Evolutionary conservation across 2,329 filamentous ascomycete genomes (phyloP), one percentile per base, ranked within the genome.

Genomic region (Paraconiothyrium brasiliense): DNA sequence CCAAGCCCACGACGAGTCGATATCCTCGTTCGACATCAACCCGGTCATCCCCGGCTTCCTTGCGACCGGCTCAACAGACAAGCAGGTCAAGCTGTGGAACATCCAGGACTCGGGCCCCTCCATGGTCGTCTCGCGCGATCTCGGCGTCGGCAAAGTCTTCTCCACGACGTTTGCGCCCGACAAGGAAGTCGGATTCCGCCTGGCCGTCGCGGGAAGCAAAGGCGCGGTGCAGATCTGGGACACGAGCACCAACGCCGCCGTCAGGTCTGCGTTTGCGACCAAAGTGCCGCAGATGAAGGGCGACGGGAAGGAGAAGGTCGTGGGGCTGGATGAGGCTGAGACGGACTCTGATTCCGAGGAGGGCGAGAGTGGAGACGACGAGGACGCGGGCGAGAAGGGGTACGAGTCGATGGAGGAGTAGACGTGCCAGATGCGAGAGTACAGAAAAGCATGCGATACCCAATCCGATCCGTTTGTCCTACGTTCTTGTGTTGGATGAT

Each of bases 31-130:
- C 77, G 94, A 97, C 78, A 87, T 98, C 81, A 98, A 97, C 84
- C 86, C 90, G 3, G 84, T 89, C 54, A 93, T 99, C 62, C 94
- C 95, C 1, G 95, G 95, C 47, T 97, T 92, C 85, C 87, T 99
- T 80, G 95, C 89, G 14, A 98, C 95, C 0, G 95, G 94, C 3
- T 97, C 93, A 2, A 94, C 92, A 14, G 95, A 99, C 84, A 94
- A 93, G 83, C 92, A 91, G 6, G 93, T 98, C 71, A 99, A 99
- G 85, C 85, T 99, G 60, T 99, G 95, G 95, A 97, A 97, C 80
- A 89, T 97, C 60, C 87, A 90, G 70, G 80, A 90, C 13, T 87
- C 87, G 44, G 93, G 93, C 2, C 95, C 95, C 1, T 92, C 89
- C 63, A 92, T 99, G 87, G 93, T 99, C 1, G 92, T 96, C 5